Evolutionary conservation across 208 protist species (phyloP), one percentile per base, ranked within the genome.

Genomic region (Naegleria fowleri): DNA sequence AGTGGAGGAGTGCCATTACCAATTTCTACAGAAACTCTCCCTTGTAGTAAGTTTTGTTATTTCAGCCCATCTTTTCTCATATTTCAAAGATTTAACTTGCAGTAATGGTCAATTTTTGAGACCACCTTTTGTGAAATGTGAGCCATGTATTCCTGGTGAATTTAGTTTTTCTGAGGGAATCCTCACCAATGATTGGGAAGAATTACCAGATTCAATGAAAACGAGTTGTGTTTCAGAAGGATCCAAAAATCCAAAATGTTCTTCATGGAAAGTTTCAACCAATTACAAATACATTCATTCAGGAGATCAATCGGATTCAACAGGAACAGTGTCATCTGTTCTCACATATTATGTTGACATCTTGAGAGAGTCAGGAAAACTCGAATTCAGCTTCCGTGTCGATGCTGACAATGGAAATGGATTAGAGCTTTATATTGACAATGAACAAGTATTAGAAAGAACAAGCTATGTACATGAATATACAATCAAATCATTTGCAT

Each of bases 101-200:
- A 5, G 4, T 2, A 88, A 88, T 58, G 85, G 85, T 33, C 5
- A 88, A 13, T 58, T 58, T 39, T 58, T 88, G 25, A 58, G 33
- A 5, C n/a, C 85, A 88, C 85, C 85, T 39, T 19, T 6, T 22
- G 33, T 29, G 38, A 16, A n/a, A 13, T 88, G 85, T 88, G 29
- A 29, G 25, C 33, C 33, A 58, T 88, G 85, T 88, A 33, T 9
- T 15, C 11, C 39, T 36, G 85, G 85, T 33, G 41, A 58, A 36
- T 48, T 59, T 58, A 58, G 41, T 39, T 88, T 88, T 38, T 88
- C 85, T 39, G 83, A 87, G 29, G 85, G 85, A 29, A 43, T 43
- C 5, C 13, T 25, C 5, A 86, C 41, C 16, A 43, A 86, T 86
- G 40, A 86, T 43, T 86, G 83, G 83, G n/a, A 33, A 36, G 29